Evolutionary conservation across 768 basidiomycete genomes (phyloP), one percentile per base, ranked within the genome.

Genomic region (Lactifluus volemus): DNA sequence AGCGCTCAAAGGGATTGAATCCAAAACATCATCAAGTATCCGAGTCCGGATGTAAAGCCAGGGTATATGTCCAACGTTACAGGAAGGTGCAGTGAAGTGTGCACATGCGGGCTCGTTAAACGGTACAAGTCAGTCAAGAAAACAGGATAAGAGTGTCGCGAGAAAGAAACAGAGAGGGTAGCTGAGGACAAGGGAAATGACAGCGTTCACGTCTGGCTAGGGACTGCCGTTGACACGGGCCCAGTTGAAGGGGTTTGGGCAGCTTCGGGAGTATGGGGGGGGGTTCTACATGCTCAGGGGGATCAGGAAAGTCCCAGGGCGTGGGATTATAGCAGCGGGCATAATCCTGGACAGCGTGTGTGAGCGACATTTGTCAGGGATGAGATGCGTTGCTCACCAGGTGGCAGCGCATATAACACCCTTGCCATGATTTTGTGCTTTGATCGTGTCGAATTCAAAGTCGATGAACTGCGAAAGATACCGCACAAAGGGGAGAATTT

Each of bases 391-490:
- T 5, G 71, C 77, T 30, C 67, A 85, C 89, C 92, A 94, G n/a
- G 92, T 95, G 6, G 92, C 87, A 52, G 89, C 87, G 68, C 92
- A 91, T 38, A 94, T 84, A 41, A 93, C 92, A 19, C 92, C 92
- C 67, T 82, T 71, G 0, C 92, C 91, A 53, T 75, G 68, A 66
- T 93, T 78, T 66, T 86, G 81, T 21, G 69, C 73, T 67, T 81
- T 78, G 69, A 94, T 88, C 44, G 78, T 58, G 49, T 71, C 73
- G 77, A 84, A 92, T 69, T 95, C 90, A 48, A 81, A 83, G 65
- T 93, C 86, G 65, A 89, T 74, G 71, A 83, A 93, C 64, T 87
- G 85, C 15, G 87, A 77, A 53, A 92, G 83, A 73, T 92, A 93
- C 34, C 89, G 88, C 67, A 91, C 77, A 69, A 92, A 90, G 0